These are phyloP conservation scores for Vinca minor DNA, from an alignment of 257 asterid species.

Conservation along the genomic window DNA sequence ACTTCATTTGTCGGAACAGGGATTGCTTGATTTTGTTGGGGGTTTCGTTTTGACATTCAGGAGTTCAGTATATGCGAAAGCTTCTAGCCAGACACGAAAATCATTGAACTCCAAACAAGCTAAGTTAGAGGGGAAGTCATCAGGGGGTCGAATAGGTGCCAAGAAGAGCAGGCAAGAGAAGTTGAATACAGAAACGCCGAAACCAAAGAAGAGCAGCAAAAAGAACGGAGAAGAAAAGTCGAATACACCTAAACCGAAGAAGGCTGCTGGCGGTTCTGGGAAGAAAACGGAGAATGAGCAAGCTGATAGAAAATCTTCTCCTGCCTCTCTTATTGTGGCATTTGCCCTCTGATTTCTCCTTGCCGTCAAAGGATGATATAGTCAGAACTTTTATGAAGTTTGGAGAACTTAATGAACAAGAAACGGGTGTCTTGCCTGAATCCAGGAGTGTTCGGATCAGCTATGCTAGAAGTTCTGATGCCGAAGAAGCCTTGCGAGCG, in stretches of 20 bases:
- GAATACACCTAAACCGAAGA: slow-evolving; percentile 21
- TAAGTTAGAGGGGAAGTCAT: no score
- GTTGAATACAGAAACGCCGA: neutral
- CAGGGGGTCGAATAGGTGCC: no score
- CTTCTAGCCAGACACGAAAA: no score
- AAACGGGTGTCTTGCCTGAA: slow-evolving; percentile 34
- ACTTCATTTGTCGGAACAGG: slow-evolving; percentile 24
- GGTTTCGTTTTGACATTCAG: slow-evolving; percentile 48
- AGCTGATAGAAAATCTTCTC: slow-evolving; percentile 15
- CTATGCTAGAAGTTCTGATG: slow-evolving; percentile 33
- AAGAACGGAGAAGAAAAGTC: slow-evolving; percentile 7
- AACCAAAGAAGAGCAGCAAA: neutral
- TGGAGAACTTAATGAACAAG: slow-evolving; percentile 39
- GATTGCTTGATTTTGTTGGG: slow-evolving; percentile 28
- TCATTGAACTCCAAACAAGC: no score
- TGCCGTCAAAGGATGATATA: slow-evolving; percentile 58
- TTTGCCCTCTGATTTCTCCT: slow-evolving; percentile 35
- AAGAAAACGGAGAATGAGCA: slow-evolving; percentile 11
- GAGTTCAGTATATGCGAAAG: slow-evolving; percentile 31
- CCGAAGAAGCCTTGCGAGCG: slow-evolving; percentile 44
- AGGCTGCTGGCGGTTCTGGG: slow-evolving; percentile 19
- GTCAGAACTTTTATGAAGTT: slow-evolving; percentile 32
- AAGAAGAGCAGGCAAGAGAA: neutral
- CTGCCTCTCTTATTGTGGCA: slow-evolving; percentile 29
- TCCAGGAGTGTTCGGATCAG: slow-evolving; percentile 31